Evolutionary conservation across 2,329 filamentous ascomycete species (phyloP).

Genomic region (Diaporthe vexans): DNA sequence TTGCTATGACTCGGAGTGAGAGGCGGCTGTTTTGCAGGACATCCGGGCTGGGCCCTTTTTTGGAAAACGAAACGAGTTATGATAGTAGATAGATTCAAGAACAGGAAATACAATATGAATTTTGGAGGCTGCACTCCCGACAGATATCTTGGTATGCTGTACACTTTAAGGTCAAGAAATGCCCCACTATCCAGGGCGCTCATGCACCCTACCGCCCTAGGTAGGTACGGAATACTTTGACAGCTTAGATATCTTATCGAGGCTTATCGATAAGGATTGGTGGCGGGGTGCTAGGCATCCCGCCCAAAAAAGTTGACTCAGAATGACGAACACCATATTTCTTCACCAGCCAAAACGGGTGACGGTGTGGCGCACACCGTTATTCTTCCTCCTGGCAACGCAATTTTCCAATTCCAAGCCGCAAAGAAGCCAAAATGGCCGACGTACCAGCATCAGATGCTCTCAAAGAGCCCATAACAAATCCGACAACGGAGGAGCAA

Average conservation of each 20-base stretch:
- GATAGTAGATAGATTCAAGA: not conserved
- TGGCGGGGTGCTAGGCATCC: conserved; percentile 25
- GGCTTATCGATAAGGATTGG: conserved; percentile 12
- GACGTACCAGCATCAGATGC: conserved; percentile 19
- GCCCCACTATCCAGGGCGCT: too few species aligned
- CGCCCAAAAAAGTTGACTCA: conserved; percentile 1
- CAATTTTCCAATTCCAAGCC: not conserved
- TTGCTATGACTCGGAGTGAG: not conserved
- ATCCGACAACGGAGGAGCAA: conserved; percentile 37
- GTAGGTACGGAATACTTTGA: too few species aligned
- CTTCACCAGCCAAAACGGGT: conserved; percentile 13
- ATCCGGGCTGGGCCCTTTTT: not conserved
- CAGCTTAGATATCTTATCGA: too few species aligned
- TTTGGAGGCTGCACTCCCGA: not conserved
- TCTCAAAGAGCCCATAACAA: conserved; percentile 20
- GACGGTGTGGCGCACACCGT: not conserved
- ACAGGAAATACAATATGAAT: too few species aligned
- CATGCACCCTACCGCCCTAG: too few species aligned
- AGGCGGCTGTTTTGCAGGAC: not conserved
- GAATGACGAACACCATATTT: too few species aligned
- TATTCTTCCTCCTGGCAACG: not conserved
- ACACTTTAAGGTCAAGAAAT: not conserved
- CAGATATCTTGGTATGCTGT: too few species aligned
- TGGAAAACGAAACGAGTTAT: not conserved
- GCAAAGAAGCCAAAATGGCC: conserved; percentile 10